Evolutionary conservation across 169 alveolate genomes (phyloP).

Genomic region (Plasmodium vivax): DNA sequence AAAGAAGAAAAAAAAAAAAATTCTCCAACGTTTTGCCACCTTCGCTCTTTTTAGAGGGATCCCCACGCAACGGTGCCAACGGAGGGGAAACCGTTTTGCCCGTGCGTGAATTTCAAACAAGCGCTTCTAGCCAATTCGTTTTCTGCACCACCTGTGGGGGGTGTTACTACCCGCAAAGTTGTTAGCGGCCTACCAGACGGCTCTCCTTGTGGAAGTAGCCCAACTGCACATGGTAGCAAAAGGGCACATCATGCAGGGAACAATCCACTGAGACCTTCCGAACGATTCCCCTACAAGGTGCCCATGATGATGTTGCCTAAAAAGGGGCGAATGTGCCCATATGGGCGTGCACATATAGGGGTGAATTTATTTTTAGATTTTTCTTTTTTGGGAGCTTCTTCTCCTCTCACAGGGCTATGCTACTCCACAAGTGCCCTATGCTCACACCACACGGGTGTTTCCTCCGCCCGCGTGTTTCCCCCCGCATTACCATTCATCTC

Average conservation of each 20-base stretch:
- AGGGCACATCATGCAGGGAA: not conserved
- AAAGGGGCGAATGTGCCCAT: not conserved
- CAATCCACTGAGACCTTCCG: not conserved
- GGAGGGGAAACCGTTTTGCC: not conserved
- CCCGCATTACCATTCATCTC: conserved; percentile 33
- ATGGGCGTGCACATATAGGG: not conserved
- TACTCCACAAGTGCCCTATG: not conserved
- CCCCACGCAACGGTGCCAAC: not conserved
- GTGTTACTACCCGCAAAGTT: not conserved
- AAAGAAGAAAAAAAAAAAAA: too few relatives aligned
- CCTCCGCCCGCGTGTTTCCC: not conserved
- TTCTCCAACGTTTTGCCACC: not conserved
- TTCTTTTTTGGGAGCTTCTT: not conserved
- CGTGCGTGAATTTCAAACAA: not conserved
- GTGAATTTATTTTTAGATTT: not conserved
- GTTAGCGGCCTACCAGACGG: not conserved
- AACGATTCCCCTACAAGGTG: not conserved
- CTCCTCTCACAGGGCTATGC: not conserved
- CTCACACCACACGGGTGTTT: not conserved
- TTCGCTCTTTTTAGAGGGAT: not conserved
- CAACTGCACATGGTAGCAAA: not conserved
- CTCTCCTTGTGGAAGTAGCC: not conserved
- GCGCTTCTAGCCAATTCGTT: not conserved
- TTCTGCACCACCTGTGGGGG: not conserved
- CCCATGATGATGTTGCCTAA: conserved; percentile 59